These are phyloP conservation scores for Trichoderma breve DNA, from an alignment of 2,329 filamentous ascomycete species.

Conservation along the genomic window DNA sequence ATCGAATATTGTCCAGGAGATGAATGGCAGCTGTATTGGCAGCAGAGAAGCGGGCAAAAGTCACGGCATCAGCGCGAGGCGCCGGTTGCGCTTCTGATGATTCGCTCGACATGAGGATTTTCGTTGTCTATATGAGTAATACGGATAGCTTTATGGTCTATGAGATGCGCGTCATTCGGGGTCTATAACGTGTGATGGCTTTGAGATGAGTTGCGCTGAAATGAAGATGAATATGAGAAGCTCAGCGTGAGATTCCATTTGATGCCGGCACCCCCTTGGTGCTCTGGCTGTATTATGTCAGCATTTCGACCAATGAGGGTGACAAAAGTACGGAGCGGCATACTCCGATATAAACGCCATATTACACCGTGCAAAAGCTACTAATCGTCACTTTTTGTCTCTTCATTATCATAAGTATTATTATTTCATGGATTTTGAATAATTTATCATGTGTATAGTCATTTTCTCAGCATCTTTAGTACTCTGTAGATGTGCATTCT, in stretches of 20 bases:
- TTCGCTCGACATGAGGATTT: neutral
- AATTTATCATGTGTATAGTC: neutral
- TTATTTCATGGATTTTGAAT: neutral
- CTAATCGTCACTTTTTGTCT: no score
- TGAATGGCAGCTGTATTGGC: neutral
- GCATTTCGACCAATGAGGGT: neutral
- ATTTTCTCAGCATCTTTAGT: no score
- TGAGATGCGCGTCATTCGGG: neutral
- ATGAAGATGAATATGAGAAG: neutral
- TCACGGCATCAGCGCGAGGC: neutral
- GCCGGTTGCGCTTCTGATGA: neutral
- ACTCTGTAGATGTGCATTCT: no score
- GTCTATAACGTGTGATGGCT: neutral
- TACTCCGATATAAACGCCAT: neutral
- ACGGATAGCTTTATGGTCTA: neutral
- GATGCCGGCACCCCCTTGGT: neutral
- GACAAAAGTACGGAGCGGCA: neutral
- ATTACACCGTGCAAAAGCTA: neutral
- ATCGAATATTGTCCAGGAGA: neutral
- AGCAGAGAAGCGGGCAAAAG: neutral
- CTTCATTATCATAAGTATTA: no score
- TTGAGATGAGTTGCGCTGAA: neutral
- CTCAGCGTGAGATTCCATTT: neutral
- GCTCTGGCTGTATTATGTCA: neutral
- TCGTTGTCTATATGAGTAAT: neutral